Conservation (phyloP, 164 flowering plant genomes). For the Paratinospora sagittata region DNA sequence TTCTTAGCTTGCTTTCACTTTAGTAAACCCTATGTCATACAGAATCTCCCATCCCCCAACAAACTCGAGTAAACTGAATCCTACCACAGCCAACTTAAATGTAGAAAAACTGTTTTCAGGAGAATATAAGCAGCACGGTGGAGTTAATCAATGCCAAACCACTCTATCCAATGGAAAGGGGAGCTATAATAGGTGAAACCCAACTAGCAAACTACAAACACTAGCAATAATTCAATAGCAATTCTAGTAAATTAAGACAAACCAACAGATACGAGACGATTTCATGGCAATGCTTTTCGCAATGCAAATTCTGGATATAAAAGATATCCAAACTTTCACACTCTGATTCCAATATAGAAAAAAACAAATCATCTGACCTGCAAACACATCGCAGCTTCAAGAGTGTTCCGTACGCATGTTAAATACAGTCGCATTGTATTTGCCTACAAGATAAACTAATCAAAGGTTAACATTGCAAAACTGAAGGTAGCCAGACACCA, state of each 20-base stretch:
- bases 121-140: background rate
- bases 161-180: background rate
- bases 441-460: slow-evolving; percentile 30
- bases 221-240: background rate
- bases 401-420: slow-evolving; percentile 80
- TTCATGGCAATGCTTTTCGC: background rate
- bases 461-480: background rate
- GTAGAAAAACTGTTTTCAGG: background rate
- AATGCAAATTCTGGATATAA: background rate
- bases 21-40: background rate
- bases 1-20: background rate
- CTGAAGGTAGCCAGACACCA: too few relatives aligned
- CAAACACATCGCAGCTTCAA: slow-evolving; percentile 92
- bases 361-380: slow-evolving; percentile 45
- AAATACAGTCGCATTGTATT: slow-evolving; percentile 57
- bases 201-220: background rate
- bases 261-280: background rate
- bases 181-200: background rate
- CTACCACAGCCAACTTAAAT: background rate
- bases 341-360: background rate
- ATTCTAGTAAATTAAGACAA: too few relatives aligned
- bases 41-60: background rate
- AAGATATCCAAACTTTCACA: background rate
- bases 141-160: too few relatives aligned
- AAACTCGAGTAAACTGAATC: background rate